Evolutionary conservation across 805 yeast species (phyloP).

Genomic region (Saccharomycopsis amapae): DNA sequence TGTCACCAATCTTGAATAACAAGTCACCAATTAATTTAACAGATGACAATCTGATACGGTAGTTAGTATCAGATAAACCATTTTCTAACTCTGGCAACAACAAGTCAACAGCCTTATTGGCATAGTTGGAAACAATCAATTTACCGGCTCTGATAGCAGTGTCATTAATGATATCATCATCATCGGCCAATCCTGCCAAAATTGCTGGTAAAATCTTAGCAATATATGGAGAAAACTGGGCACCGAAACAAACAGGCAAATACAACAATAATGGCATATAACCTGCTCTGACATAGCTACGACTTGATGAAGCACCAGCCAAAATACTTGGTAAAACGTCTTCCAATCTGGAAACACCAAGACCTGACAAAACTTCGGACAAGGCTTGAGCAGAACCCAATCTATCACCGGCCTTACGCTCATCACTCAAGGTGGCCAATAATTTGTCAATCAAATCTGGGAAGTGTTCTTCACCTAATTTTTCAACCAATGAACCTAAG

Average conservation of each 20-base stretch:
- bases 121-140: constrained; percentile 82
- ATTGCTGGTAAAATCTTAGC: constrained; percentile 85
- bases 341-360: constrained; percentile 82
- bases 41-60: constrained; percentile 86
- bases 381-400: constrained; percentile 97
- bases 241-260: constrained; percentile 90
- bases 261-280: constrained; percentile 84
- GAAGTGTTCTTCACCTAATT: constrained; percentile 92
- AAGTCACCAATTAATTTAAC: constrained; percentile 94
- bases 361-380: constrained; percentile 87
- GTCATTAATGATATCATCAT: constrained; percentile 79
- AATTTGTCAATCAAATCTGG: constrained; percentile 84
- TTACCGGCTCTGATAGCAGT: constrained; percentile 90
- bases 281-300: constrained; percentile 78
- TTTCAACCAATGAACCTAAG: constrained; percentile 90
- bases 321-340: constrained; percentile 79
- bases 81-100: constrained; percentile 88
- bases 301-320: constrained; percentile 58
- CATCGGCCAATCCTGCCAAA: constrained; percentile 84
- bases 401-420: constrained; percentile 76
- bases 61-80: constrained; percentile 75
- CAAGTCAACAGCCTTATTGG: constrained; percentile 86
- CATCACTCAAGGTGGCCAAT: constrained; percentile 69
- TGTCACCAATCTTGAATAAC: constrained; percentile 89
- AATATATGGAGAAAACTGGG: constrained; percentile 85